Conservation (phyloP, 2,329 filamentous ascomycete species). For the Talaromyces rugulosus region DNA sequence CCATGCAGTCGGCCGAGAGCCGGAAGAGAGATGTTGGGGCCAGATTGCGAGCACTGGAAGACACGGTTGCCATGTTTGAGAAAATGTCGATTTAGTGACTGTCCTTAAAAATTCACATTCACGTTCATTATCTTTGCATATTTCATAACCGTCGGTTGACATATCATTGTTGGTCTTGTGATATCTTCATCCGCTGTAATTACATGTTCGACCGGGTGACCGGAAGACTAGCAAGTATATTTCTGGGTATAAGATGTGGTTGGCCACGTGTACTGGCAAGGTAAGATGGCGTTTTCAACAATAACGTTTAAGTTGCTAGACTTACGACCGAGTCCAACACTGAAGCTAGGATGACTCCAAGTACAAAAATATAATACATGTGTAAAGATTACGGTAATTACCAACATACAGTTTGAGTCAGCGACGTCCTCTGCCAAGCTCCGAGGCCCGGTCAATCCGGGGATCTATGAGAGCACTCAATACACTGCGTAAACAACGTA, state of each 20-base stretch:
- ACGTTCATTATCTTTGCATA: neutral
- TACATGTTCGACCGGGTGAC: neutral
- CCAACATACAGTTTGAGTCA: neutral
- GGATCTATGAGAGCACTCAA: neutral
- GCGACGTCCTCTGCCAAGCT: neutral
- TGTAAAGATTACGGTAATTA: neutral
- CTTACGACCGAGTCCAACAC: neutral
- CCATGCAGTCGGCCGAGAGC: neutral
- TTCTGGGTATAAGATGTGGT: neutral
- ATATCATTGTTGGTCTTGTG: neutral
- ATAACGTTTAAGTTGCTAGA: neutral
- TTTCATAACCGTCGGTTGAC: neutral
- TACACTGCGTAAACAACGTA: neutral
- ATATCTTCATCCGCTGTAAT: neutral
- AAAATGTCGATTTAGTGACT: neutral
- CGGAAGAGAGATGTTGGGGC: neutral
- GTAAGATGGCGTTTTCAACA: neutral
- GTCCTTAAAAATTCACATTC: neutral
- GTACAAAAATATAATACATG: neutral
- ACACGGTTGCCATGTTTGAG: constrained; percentile 12
- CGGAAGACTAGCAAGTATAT: neutral
- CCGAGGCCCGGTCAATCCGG: neutral
- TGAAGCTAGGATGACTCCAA: neutral
- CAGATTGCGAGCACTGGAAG: constrained; percentile 8
- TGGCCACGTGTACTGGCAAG: neutral